Percentiles rank a stretch among this genome's conserved stretches.
Conservation (phyloP, 2,329 filamentous ascomycete species). For the Beauveria caledonica region DNA sequence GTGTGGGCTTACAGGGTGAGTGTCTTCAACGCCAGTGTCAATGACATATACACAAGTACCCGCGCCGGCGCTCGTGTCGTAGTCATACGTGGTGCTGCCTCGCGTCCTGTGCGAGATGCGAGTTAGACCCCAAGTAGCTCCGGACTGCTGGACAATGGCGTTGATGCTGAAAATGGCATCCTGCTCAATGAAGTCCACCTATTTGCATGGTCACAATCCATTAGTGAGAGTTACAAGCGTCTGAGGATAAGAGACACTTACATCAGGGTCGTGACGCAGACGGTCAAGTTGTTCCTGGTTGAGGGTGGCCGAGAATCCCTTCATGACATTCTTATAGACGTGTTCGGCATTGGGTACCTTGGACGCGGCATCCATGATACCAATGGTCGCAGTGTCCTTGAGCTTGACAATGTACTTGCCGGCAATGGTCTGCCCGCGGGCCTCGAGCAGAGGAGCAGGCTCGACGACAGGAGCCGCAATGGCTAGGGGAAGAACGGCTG, state of each 20-base stretch:
- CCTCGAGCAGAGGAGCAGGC: conserved; percentile 7
- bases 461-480: conserved; percentile 10
- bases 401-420: conserved; percentile 23
- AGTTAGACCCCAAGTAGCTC: conserved; percentile 30
- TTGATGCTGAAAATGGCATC: conserved; percentile 25
- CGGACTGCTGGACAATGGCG: conserved; percentile 21
- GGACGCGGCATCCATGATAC: neutral
- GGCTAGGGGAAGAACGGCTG: conserved; percentile 17
- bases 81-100: conserved; percentile 22
- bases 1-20: conserved; percentile 22
- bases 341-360: conserved; percentile 16
- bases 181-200: conserved; percentile 29
- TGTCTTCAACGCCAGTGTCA: conserved; percentile 32
- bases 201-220: neutral
- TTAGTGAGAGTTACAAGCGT: neutral
- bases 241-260: neutral
- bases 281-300: conserved; percentile 14
- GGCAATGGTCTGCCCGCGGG: conserved; percentile 13
- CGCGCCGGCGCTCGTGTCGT: conserved; percentile 26
- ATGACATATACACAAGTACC: conserved; percentile 34
- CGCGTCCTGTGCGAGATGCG: conserved; percentile 24
- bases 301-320: conserved; percentile 18
- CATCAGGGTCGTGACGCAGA: conserved; percentile 17
- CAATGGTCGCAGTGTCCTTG: conserved; percentile 14
- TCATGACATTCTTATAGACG: conserved; percentile 16